A percentile compares a stretch with the other conserved stretches of the same genome.
Evolutionary conservation across 139 green algal genomes (phyloP).

Genomic region (Coccomyxa sp.): DNA sequence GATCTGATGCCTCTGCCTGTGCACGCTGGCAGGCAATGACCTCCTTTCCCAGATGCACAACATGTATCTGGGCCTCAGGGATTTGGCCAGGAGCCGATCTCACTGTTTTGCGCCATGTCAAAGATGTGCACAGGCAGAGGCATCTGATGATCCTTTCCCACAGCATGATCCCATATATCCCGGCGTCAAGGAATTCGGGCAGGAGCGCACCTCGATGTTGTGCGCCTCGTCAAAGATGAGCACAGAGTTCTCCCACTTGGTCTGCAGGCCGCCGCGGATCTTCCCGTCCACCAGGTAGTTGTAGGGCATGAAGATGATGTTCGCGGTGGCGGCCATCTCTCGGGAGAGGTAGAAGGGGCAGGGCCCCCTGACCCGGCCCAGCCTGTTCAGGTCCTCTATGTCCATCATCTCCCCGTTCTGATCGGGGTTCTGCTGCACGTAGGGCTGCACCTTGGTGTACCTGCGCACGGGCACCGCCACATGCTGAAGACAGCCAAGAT

Average conservation of each 20-base stretch:
- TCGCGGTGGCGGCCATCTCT: constrained; percentile 53
- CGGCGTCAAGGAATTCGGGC: not conserved
- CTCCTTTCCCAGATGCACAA: too few species aligned
- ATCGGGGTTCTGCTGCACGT: constrained; percentile 39
- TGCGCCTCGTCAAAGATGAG: constrained; percentile 97
- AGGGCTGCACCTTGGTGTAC: constrained; percentile 27
- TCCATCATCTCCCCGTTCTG: constrained; percentile 50
- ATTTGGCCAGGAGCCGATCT: too few species aligned
- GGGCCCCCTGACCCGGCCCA: constrained; percentile 39
- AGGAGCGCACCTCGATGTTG: constrained; percentile 78
- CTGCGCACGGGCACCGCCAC: not conserved
- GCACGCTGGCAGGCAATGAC: too few species aligned
- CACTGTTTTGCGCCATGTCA: too few species aligned
- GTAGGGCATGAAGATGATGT: constrained; percentile 96
- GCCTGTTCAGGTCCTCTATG: constrained; percentile 86
- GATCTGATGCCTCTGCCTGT: too few species aligned
- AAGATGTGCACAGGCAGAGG: too few species aligned
- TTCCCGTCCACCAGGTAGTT: constrained; percentile 80
- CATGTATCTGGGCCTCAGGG: too few species aligned
- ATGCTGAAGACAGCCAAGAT: too few species aligned
- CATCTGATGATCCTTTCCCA: too few species aligned
- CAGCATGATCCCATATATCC: too few species aligned
- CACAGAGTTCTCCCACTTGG: constrained; percentile 62
- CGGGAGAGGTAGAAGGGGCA: constrained; percentile 82
- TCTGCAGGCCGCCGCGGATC: constrained; percentile 51